phyloP scores from a whole-genome alignment of 2,329 filamentous ascomycete genomes.

The Pseudocercospora fuligena region DNA sequence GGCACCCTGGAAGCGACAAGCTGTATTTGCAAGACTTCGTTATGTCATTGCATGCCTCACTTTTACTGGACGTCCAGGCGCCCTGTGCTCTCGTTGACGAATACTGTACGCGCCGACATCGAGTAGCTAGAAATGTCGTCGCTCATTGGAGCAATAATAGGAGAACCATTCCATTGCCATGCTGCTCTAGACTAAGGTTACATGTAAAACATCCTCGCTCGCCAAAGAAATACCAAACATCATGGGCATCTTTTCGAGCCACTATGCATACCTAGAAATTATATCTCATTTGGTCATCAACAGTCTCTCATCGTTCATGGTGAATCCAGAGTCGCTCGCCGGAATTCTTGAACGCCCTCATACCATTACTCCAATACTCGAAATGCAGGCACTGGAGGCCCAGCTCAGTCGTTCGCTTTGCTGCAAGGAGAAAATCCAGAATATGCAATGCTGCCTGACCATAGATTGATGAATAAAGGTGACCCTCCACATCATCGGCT shows the following conservation, averaged over 20 bases:
- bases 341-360: neutral
- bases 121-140: neutral
- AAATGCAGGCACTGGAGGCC: neutral
- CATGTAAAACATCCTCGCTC: neutral
- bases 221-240: neutral
- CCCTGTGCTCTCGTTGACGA: neutral
- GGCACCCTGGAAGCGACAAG: too few relatives aligned
- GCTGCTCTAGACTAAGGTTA: constrained; percentile 6
- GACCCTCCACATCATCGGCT: constrained; percentile 1
- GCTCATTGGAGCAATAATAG: neutral
- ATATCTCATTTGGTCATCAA: constrained; percentile 7
- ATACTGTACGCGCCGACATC: neutral
- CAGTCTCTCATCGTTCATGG: neutral
- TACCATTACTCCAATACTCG: neutral
- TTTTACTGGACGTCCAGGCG: neutral
- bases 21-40: neutral
- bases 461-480: constrained; percentile 1
- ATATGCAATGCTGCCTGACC: constrained; percentile 19
- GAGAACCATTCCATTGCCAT: neutral
- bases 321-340: neutral
- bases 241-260: neutral
- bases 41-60: neutral
- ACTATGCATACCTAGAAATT: constrained; percentile 6
- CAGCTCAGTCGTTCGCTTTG: neutral
- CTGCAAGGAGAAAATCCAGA: constrained; percentile 2